A percentile compares a stretch with the other conserved stretches of the same genome.
Evolutionary conservation across 495 filamentous ascomycete species (phyloP).

Genomic region (Trichoderma asperelloides): DNA sequence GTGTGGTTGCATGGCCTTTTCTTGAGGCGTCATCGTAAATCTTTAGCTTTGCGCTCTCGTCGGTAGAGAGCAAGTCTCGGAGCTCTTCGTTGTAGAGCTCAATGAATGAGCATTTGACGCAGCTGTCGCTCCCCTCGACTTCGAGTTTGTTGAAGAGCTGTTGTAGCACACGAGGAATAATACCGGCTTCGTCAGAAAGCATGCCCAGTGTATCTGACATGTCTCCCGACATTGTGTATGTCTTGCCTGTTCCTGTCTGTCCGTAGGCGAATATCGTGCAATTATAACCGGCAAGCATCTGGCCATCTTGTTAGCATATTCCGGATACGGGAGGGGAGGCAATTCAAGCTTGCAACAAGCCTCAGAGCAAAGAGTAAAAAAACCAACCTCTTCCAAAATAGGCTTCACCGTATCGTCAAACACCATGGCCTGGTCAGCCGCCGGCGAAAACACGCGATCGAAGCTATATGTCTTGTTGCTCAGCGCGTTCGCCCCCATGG

Average conservation of each 20-base stretch:
- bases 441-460: constrained; percentile 92
- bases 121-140: constrained; percentile 66
- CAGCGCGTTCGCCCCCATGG: constrained; percentile 84
- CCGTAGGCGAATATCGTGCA: constrained; percentile 99
- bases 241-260: constrained; percentile 96
- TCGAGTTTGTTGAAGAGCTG: constrained; percentile 79
- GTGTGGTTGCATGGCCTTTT: constrained; percentile 65
- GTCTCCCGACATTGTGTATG: constrained; percentile 98
- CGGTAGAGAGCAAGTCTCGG: constrained; percentile 71
- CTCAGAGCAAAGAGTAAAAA: background rate
- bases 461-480: constrained; percentile 97
- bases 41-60: constrained; percentile 80
- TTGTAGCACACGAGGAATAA: constrained; percentile 83
- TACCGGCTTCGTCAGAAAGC: constrained; percentile 83
- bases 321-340: background rate
- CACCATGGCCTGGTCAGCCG: constrained; percentile 84
- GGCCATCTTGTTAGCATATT: constrained; percentile 13
- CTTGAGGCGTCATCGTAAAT: constrained; percentile 87
- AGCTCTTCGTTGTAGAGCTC: constrained; percentile 97
- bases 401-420: constrained; percentile 92
- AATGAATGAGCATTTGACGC: constrained; percentile 96
- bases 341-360: background rate
- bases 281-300: constrained; percentile 96
- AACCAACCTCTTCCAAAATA: constrained; percentile 77
- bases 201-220: constrained; percentile 81